Base-by-base conservation (phyloP, 108 stramenopile genomes). In the Conticribra weissflogii region DNA sequence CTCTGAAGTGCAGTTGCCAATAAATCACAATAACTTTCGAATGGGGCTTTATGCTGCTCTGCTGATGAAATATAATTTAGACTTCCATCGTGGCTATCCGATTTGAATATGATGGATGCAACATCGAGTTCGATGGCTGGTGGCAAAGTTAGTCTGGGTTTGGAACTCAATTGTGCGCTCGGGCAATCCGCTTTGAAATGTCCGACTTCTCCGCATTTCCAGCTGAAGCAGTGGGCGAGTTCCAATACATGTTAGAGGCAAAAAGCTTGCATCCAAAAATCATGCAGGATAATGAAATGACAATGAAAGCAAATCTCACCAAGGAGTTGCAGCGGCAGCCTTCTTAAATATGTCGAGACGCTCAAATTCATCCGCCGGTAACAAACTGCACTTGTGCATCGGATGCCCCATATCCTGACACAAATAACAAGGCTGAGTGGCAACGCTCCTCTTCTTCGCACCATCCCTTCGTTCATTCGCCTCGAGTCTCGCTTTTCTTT, bases 191-290 rank as follows among this genome's bases (percentile, higher is more conserved):
- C 47, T 47, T 72, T 74, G 49, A 63, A 76, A 53, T 89, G 88
- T 0, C 88, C 88, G 7, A 72, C 25, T 16, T 68, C 64, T 4
- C 85, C 69, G 25, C 88, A 89, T 45, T 78, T 85, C 88, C 88
- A 86, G 62, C n/a, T n/a, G n/a, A n/a, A n/a, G n/a, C n/a, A n/a
- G n/a, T n/a, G n/a, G n/a, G n/a, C n/a, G n/a, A n/a, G n/a, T n/a
- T n/a, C n/a, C n/a, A n/a, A n/a, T n/a, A n/a, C n/a, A n/a, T n/a
- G n/a, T n/a, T n/a, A n/a, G n/a, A n/a, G n/a, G n/a, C n/a, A n/a
- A n/a, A n/a, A n/a, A n/a, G n/a, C n/a, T n/a, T n/a, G n/a, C n/a
- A n/a, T n/a, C n/a, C n/a, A n/a, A n/a, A n/a, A n/a, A n/a, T n/a
- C n/a, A n/a, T n/a, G n/a, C n/a, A n/a, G n/a, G n/a, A n/a, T n/a